phyloP scores from a whole-genome alignment of 164 flowering plant species.

The Warburgia ugandensis region DNA sequence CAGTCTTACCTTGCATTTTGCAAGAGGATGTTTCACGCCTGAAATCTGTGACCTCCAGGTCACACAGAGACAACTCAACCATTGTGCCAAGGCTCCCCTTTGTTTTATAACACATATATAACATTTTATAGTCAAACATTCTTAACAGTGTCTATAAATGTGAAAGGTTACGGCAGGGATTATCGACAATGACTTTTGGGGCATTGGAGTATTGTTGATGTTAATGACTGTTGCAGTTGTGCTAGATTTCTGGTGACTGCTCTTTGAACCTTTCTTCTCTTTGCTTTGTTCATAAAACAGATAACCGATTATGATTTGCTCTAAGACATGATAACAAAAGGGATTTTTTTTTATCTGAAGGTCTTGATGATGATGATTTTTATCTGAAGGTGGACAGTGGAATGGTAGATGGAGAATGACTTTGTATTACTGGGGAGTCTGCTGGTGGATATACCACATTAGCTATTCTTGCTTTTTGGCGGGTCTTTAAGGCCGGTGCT shows the following conservation, averaged over 20 bases:
- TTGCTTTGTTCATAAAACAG: neutral
- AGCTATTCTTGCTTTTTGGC: slow-evolving; percentile 87
- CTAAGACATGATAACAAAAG: neutral
- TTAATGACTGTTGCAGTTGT: slow-evolving; percentile 94
- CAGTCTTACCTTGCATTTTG: too few relatives aligned
- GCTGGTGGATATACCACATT: slow-evolving; percentile 98
- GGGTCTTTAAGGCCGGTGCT: slow-evolving; percentile 89
- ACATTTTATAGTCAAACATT: too few relatives aligned
- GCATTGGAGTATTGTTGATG: slow-evolving; percentile 92
- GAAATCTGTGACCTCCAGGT: too few relatives aligned
- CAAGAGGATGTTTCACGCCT: too few relatives aligned
- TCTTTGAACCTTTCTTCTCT: neutral
- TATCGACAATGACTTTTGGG: slow-evolving; percentile 80
- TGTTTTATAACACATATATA: too few relatives aligned
- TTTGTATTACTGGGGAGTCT: slow-evolving; percentile 86
- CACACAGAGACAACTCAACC: too few relatives aligned
- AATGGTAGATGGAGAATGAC: slow-evolving; percentile 66
- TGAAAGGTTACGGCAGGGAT: slow-evolving; percentile 95
- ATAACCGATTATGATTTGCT: neutral
- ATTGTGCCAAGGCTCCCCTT: too few relatives aligned
- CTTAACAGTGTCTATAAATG: slow-evolving; percentile 11
- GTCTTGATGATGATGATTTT: too few relatives aligned
- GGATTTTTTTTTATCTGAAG: slow-evolving; percentile 13
- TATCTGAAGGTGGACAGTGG: slow-evolving; percentile 90
- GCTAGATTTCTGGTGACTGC: slow-evolving; percentile 68